Evolutionary conservation across 441 rosid genomes (phyloP), one percentile per base, ranked within the genome.

Genomic region (Geranium incanum): DNA sequence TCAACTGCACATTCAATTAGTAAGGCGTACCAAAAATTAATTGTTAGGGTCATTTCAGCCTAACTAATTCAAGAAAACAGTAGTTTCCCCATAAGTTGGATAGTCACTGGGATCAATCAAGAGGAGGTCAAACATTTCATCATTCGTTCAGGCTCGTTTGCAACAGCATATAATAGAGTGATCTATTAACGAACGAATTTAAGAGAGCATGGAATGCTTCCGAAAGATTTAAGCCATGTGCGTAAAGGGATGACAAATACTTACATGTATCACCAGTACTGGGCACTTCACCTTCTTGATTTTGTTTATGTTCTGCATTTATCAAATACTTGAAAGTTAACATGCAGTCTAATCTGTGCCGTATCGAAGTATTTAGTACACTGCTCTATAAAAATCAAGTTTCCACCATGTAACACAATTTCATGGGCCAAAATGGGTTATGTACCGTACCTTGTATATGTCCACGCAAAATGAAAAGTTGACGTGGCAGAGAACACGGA

Each of bases 401-500:
- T 15, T 55, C 6, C 16, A 18, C 62, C 23, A 55, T 6, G 16
- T n/a, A n/a, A 4, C 4, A 50, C 57, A 15, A 55, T 16, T 55
- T 55, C 8, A 16, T 3, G 9, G 18, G 16, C 7, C 68, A 39
- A 2, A 71, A 78, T 15, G 16, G 69, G 55, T 43, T 23, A 55
- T 38, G 33, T 28, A 28, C 33, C 1, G 33, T 78, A 90, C 99
- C 95, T 83, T 80, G 72, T 92, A 92, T 43, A 95, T 95, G 81
- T 95, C 99, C 18, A 87, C 87, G 78, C 99, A 95, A 77, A 83
- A 92, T 55, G 88, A 69, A 83, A 87, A 92, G 68, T 88, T 95
- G 62, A 87, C 97, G 72, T 95, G 99, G 82, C 99, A 95, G 69
- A 95, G 87, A 72, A 95, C 99, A 12, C 99, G 97, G 66, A 95